phyloP scores from a whole-genome alignment of 768 basidiomycete genomes.

The Punctularia strigosozonata region DNA sequence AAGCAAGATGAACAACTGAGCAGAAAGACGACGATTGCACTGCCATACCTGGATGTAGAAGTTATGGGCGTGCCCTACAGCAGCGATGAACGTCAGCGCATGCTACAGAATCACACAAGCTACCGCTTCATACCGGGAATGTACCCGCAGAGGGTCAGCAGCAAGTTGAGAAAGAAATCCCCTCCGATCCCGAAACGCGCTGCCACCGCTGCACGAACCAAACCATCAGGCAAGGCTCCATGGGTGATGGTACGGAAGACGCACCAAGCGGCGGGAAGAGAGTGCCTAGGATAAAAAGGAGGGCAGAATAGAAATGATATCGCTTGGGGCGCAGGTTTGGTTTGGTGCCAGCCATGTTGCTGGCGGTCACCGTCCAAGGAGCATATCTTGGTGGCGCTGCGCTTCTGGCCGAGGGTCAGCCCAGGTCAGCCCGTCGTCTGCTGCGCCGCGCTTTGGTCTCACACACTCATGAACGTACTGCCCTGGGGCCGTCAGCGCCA shows the following conservation, averaged over 20 bases:
- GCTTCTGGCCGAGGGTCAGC: too few species aligned
- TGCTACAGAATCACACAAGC: not conserved
- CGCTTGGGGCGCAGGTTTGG: slow-evolving; percentile 53
- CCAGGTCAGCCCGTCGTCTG: too few species aligned
- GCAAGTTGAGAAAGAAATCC: slow-evolving; percentile 85
- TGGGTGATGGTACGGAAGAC: slow-evolving; percentile 10
- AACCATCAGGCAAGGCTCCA: slow-evolving; percentile 2
- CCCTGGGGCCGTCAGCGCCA: too few species aligned
- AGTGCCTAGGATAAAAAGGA: slow-evolving; percentile 83
- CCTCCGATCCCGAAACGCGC: slow-evolving; percentile 84
- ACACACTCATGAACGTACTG: too few species aligned
- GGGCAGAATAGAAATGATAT: slow-evolving; percentile 70
- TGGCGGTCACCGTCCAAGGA: too few species aligned
- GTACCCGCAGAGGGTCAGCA: slow-evolving; percentile 86
- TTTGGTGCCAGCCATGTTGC: slow-evolving; percentile 41
- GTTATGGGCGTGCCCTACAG: slow-evolving; percentile 77
- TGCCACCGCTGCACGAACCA: slow-evolving; percentile 59
- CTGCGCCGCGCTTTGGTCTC: too few species aligned
- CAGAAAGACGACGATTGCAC: not conserved
- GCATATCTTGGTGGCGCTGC: too few species aligned
- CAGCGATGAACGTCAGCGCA: slow-evolving; percentile 5
- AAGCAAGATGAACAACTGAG: slow-evolving; percentile 3
- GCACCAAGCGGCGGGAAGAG: slow-evolving; percentile 85
- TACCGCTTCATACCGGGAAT: slow-evolving; percentile 50
- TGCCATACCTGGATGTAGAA: slow-evolving; percentile 74